Evolutionary conservation across 1,139 yeast species (phyloP), one percentile per base, ranked within the genome.

Genomic region (Arxiozyma telluris): DNA sequence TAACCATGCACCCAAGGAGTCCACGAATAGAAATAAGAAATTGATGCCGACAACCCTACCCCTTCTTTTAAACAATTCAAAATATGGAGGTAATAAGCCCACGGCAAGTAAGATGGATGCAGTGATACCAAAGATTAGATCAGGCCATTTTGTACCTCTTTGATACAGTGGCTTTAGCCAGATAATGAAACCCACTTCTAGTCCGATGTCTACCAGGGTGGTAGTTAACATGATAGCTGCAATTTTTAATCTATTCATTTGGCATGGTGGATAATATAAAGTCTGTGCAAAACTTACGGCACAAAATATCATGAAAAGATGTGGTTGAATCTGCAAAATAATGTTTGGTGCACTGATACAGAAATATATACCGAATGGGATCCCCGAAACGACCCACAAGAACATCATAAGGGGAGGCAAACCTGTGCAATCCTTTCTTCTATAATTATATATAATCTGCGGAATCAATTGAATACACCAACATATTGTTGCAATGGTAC

Each of bases 401-500:
- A 88, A 79, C 80, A 88, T 76, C 96, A 90, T 89, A 45, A 78
- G 22, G 1, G 93, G 89, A 0, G 96, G 96, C 17, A 90, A 70
- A 0, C 98, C 97, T 46, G 83, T 86, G 58, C 96, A 86, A 64
- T 87, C 80, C 63, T 90, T 89, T n/a, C 77, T 77, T 54, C 75
- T 74, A 71, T 78, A 88, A 67, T 91, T 90, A 65, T 82, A 74
- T 53, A 82, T 74, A 52, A 90, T 83, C 68, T 90, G 98, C 2
- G 98, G 97, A 1, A 88, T 76, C 60, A 90, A 73, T 70, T 91
- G 97, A 59, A 90, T 73, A 69, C 96, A 90, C 96, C 97, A 91
- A 57, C 87, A 77, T 5, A 90, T 81, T 0, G 97, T 90, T 18
- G 96, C 97, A 1, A 86, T 76, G 9, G 96, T 88, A n/a, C 88